phyloP scores from a whole-genome alignment of 176 grass and related monocot species.

The Coix lacrymajobi region DNA sequence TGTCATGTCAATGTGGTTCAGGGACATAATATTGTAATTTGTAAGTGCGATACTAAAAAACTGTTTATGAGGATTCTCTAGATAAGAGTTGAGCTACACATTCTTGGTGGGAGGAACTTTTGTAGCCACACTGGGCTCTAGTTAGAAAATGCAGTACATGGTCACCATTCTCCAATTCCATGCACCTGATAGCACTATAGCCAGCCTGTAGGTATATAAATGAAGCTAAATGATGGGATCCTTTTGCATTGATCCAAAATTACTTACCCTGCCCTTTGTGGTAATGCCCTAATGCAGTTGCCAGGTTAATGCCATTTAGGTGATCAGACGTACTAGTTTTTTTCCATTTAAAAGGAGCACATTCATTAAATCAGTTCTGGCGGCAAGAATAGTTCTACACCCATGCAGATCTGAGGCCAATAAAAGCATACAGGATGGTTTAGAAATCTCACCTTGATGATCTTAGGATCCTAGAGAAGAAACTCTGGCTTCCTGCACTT shows the following conservation, averaged over 20 bases:
- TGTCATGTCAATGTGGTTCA: not conserved
- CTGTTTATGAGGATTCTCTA: not conserved
- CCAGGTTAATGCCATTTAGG: not conserved
- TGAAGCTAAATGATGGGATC: too few relatives aligned
- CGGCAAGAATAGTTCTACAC: not conserved
- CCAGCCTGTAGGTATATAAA: not conserved
- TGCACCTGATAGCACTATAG: not conserved
- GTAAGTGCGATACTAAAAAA: not conserved
- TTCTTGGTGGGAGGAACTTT: not conserved
- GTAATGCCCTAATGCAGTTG: not conserved
- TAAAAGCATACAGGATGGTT: not conserved
- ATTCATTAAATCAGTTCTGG: not conserved
- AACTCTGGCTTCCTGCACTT: conserved; percentile 60
- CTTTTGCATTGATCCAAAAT: not conserved
- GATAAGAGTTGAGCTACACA: not conserved
- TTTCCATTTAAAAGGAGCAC: not conserved
- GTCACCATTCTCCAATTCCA: not conserved
- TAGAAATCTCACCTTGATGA: conserved; percentile 78
- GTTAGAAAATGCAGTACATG: not conserved
- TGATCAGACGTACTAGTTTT: not conserved
- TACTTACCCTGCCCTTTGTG: not conserved
- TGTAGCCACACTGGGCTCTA: not conserved
- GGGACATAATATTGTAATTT: not conserved
- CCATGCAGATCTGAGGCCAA: not conserved
- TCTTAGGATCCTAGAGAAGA: conserved; percentile 73